Base-by-base conservation (phyloP, 2,329 filamentous ascomycete genomes). In the Aspergillus puulaauensis region DNA sequence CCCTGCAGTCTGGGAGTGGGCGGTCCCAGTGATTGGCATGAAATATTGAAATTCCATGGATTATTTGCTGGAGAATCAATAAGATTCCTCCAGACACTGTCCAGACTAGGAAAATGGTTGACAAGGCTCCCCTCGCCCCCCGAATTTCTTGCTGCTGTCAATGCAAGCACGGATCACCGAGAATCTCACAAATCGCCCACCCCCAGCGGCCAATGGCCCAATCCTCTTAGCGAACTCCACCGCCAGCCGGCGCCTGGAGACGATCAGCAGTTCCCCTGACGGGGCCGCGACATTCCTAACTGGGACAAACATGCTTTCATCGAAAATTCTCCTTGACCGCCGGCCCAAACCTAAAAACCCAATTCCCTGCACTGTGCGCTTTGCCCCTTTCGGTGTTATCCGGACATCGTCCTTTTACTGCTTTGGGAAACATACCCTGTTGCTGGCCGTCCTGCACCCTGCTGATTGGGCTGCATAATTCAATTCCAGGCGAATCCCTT, bases 381-480 rank as follows among this genome's bases (percentile, higher is more conserved):
- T 59, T 52, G 14, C 59, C 45, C 56, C 51, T 60, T 45, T 50
- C 4, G 47, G 56, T 19, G 49, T 58, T 40, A 52, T 39, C 4
- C 45, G 14, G 19, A n/a, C 57, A 51, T 50, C 54, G 56, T 67
- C 48, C 65, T 67, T 67, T 67, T 65, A 50, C 65, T 53, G 17
- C 54, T 65, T 66, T 44, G 53, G 61, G 64, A 45, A 64, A 58
- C 33, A 52, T 46, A 54, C 41, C 49, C 44, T 61, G 63, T 66
- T 64, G 63, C 65, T 62, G n/a, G 37, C 11, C 14, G n/a, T 3
- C 19, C 15, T 27, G 12, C 12, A 8, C 14, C 15, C 35, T 37
- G 14, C 27, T 55, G 39, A 57, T 59, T 63, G 57, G 59, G 9
- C 39, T 37, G 12, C 12, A 37, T 14, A 15, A 37, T n/a, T 9